Base-by-base conservation (phyloP, 1,139 yeast genomes). In the Candida tropicalis region DNA sequence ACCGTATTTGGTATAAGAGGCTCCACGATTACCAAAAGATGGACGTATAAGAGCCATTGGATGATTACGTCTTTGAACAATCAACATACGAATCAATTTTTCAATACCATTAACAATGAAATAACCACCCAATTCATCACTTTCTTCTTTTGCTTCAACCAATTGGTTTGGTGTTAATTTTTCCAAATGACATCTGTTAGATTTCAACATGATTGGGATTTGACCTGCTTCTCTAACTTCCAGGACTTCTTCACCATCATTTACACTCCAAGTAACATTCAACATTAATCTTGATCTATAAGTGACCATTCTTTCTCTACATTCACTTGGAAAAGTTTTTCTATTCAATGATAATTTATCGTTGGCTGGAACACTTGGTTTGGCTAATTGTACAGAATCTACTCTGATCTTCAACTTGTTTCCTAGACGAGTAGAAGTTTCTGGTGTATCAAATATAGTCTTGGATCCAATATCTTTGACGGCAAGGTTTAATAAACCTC, bases 1-100 rank as follows among this genome's bases (percentile, higher is more conserved):
- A 82, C 99, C 99, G 56, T 69, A 95, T 52, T 84, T 82, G 39
- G 97, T 75, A 69, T 95, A 93, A 6, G 90, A 69, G 11, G 93
- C 86, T 56, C 99, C 99, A 75, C 99, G 85, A 69, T 90, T 90
- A 42, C 85, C 85, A 61, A 93, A 93, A 13, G 96, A 87, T 26
- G 97, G 95, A 71, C 99, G 89, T 48, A 90, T 84, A 56, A 93
- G 82, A 8, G 98, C 98, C 97, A 93, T 89, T 16, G 98, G 96
- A 62, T 90, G 98, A 65, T 95, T 93, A 66, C 99, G 80, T 67
- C 98, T 85, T 70, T 93, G 99, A 16, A 93, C 97, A 73, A 93
- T 90, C 65, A 95, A 81, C 98, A 93, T 89, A 70, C 99, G 88
- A 58, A 93, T 82, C 57, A 93, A 75, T 68, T 93, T 95, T 66